These are phyloP conservation scores for Pleurotus tuoliensis DNA, from an alignment of 768 basidiomycete species.

Conservation along the genomic window DNA sequence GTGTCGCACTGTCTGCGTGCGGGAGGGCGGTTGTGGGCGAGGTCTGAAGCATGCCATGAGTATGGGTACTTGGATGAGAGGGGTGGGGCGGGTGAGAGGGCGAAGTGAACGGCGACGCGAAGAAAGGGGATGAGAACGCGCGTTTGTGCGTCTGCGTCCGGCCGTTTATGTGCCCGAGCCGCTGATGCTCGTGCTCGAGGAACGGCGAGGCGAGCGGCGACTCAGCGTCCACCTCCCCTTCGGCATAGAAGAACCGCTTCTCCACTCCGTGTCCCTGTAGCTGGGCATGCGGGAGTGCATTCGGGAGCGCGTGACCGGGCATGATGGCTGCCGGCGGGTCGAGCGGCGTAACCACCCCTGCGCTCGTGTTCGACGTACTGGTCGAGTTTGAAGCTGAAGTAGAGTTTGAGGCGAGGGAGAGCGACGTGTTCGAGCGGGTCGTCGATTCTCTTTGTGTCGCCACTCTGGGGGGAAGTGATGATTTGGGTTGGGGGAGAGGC, in stretches of 20 bases:
- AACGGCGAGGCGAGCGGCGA: too few relatives aligned
- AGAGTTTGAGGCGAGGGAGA: not conserved
- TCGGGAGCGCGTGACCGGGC: not conserved
- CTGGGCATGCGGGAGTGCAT: not conserved
- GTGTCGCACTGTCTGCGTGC: slow-evolving; percentile 16
- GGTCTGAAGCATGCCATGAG: not conserved
- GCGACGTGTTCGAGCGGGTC: not conserved
- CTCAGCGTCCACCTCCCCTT: too few relatives aligned
- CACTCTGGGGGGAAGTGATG: too few relatives aligned
- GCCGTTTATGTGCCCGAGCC: too few relatives aligned
- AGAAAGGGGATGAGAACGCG: not conserved
- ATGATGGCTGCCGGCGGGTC: not conserved
- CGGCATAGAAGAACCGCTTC: not conserved
- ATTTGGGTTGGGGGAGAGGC: too few relatives aligned
- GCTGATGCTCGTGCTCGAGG: too few relatives aligned
- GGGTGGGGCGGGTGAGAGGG: not conserved
- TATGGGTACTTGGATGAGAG: not conserved
- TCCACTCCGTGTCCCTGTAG: not conserved
- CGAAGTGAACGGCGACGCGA: not conserved
- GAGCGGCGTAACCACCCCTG: not conserved
- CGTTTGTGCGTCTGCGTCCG: not conserved
- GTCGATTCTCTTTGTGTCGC: not conserved
- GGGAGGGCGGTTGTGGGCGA: not conserved
- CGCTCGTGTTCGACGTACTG: not conserved
- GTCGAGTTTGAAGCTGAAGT: not conserved